A percentile compares a stretch with the other conserved stretches of the same genome.
Conservation (phyloP, 2,329 filamentous ascomycete genomes). For the Parascedosporium putredinis region DNA sequence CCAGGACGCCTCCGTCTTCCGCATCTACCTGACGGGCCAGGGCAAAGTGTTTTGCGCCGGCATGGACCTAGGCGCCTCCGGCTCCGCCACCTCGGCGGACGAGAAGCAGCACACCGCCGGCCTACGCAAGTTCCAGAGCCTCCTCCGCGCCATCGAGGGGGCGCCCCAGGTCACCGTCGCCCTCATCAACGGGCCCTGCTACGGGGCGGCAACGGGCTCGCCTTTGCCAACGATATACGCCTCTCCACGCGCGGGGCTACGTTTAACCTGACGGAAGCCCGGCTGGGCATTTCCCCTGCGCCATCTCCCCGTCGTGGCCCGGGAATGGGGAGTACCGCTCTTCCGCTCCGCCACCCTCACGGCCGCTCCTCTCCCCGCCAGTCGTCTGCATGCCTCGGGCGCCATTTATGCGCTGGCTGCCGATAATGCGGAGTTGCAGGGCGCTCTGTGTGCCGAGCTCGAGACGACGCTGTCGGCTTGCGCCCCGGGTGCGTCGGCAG, state of each 20-base stretch:
- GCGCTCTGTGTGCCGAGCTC: constrained; percentile 14
- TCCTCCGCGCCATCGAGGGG: constrained; percentile 24
- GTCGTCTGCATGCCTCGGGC: constrained; percentile 17
- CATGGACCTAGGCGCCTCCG: constrained; percentile 18
- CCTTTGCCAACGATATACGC: constrained; percentile 28
- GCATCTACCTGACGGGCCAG: constrained; percentile 20
- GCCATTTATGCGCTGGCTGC: constrained; percentile 17
- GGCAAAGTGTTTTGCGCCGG: constrained; percentile 27
- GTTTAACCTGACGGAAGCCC: constrained; percentile 24
- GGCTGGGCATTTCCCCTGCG: constrained; percentile 22
- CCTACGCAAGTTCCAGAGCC: constrained; percentile 11
- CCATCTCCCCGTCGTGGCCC: constrained; percentile 24
- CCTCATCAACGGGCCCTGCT: constrained; percentile 25
- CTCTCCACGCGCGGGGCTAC: constrained; percentile 9
- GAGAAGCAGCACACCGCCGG: not conserved
- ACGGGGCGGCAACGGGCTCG: constrained; percentile 29
- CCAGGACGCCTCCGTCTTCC: constrained; percentile 17
- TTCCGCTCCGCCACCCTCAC: constrained; percentile 24
- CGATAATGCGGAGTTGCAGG: constrained; percentile 10
- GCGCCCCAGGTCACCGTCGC: constrained; percentile 28
- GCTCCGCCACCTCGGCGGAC: not conserved
- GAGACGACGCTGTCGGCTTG: constrained; percentile 14
- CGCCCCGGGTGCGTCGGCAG: constrained; percentile 18
- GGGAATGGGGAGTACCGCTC: constrained; percentile 24
- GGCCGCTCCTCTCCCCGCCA: constrained; percentile 16